Evolutionary conservation across 805 yeast genomes (phyloP), one percentile per base, ranked within the genome.

Genomic region (Myxozyma geophila): DNA sequence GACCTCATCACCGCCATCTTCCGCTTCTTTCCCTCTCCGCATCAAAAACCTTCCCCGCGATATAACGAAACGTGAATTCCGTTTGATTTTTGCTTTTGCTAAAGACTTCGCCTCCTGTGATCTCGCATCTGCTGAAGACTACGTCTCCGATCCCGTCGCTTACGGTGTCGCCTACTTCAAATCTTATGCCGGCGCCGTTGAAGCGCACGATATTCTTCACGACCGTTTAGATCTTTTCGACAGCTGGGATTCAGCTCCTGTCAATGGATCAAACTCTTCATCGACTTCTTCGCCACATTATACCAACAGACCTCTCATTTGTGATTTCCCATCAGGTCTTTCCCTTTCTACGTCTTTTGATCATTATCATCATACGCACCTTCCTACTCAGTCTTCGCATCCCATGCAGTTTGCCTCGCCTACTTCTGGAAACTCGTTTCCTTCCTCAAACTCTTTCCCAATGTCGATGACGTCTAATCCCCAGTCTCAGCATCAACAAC

Each of bases 61-160:
- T 58, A 56, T 78, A 49, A 69, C 78, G 17, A 63, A 67, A 19
- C 76, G 79, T 19, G 81, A 78, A 67, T 73, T 78, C 55, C 72
- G 72, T 15, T 69, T 77, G 41, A 64, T 78, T 58, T 78, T 78
- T 61, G 74, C 80, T 10, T 74, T 78, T 62, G 80, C 80, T 15
- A 72, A 73, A 4, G 80, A 77, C 46, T 77, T 72, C 59, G 41
- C 74, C 40, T 63, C 70, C 40, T 66, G 73, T 48, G 80, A 78
- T 53, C 59, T 78, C 33, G 51, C 39, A 2, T 70, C 67, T 48
- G 70, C 71, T 54, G 70, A 73, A 35, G 72, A 60, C 43, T 60
- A 59, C 43, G 49, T 54, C 19, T 57, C 61, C 7, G 69, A 73
- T 17, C 68, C 71, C n/a, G 67, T 69, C 10, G 56, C 70, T 28